Percentiles rank a stretch among this genome's conserved stretches.
Conservation (phyloP, 202 grass and related monocot genomes). For the Panicum hallii region DNA sequence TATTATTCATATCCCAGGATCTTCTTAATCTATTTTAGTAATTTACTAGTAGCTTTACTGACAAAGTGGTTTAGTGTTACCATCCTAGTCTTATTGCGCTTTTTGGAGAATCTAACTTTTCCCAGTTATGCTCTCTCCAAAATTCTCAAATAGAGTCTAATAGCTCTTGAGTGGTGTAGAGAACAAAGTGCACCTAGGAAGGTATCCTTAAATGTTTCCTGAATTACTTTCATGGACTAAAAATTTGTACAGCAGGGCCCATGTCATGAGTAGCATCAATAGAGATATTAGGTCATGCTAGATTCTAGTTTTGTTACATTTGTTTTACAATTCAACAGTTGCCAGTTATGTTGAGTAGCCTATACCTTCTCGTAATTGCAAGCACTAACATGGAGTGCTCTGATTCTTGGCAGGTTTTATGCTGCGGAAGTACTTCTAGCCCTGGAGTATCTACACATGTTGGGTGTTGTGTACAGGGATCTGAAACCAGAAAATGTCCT, state of each 20-base stretch:
- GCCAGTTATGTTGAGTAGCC: neutral
- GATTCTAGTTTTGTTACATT: neutral
- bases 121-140: constrained; percentile 18
- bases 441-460: constrained; percentile 94
- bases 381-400: constrained; percentile 37
- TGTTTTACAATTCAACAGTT: neutral
- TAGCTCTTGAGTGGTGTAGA: constrained; percentile 1
- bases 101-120: constrained; percentile 5
- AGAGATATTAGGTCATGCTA: constrained; percentile 16
- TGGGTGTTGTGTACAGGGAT: constrained; percentile 88
- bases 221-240: constrained; percentile 1
- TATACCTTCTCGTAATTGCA: neutral
- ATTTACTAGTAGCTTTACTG: neutral
- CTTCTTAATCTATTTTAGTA: constrained; percentile 11
- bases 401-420: constrained; percentile 79
- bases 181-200: constrained; percentile 23
- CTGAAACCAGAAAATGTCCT: constrained; percentile 95
- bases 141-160: neutral
- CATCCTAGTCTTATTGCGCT: neutral
- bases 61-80: neutral
- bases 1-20: constrained; percentile 14
- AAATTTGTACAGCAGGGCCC: neutral
- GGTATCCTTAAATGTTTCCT: constrained; percentile 17
- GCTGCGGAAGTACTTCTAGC: constrained; percentile 89
- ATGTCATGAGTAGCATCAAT: constrained; percentile 6